Conservation (phyloP, 352 stramenopile genomes). For the Globisporangium orthogonon region DNA sequence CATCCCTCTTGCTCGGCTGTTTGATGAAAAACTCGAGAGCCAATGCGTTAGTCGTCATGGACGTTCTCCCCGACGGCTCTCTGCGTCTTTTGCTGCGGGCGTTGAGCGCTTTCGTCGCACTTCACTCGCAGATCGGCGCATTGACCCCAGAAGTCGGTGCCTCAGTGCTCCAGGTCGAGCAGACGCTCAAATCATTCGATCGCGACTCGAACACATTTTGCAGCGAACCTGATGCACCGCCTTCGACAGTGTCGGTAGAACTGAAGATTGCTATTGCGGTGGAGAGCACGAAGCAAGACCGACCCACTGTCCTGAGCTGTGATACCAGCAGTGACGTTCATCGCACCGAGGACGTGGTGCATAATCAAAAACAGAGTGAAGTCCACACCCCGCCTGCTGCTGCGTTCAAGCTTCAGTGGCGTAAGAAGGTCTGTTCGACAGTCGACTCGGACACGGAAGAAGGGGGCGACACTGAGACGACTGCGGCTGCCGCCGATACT, state of each 20-base stretch:
- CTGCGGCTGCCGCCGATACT: not conserved
- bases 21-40: slow-evolving; percentile 46
- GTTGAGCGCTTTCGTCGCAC: slow-evolving; percentile 55
- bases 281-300: not conserved
- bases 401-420: slow-evolving; percentile 17
- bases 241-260: not conserved
- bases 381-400: slow-evolving; percentile 15
- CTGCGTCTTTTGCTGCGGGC: slow-evolving; percentile 42
- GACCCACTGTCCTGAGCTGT: too few species aligned
- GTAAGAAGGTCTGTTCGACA: slow-evolving; percentile 36
- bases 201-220: slow-evolving; percentile 3
- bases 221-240: not conserved
- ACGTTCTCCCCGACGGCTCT: slow-evolving; percentile 34
- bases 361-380: not conserved
- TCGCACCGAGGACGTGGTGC: slow-evolving; percentile 1
- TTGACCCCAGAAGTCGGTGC: slow-evolving; percentile 57
- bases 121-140: slow-evolving; percentile 72
- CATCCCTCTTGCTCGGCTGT: slow-evolving; percentile 61
- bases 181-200: slow-evolving; percentile 38
- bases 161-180: slow-evolving; percentile 64
- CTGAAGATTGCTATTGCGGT: not conserved
- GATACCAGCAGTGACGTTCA: not conserved
- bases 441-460: slow-evolving; percentile 40
- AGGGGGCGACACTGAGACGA: not conserved
- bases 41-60: slow-evolving; percentile 33